These are phyloP conservation scores for Xylaria sp. DNA, from an alignment of 2,329 filamentous ascomycete genomes.

Conservation along the genomic window DNA sequence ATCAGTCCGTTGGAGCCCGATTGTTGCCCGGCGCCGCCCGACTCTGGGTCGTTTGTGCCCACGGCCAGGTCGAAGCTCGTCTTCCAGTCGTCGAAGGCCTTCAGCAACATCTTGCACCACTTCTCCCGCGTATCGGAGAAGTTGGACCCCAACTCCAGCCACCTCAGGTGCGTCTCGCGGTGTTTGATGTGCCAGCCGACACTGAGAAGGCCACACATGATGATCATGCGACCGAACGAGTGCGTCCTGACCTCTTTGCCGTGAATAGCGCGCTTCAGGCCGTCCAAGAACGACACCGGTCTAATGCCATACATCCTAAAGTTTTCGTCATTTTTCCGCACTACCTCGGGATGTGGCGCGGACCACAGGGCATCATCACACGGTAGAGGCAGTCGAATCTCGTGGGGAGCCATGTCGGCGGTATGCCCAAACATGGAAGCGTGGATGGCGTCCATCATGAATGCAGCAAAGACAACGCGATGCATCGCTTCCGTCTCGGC, in stretches of 20 bases:
- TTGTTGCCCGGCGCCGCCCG: conserved; percentile 49
- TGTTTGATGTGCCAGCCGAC: conserved; percentile 92
- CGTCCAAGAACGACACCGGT: conserved; percentile 79
- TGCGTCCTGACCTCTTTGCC: conserved; percentile 82
- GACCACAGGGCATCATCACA: conserved; percentile 89
- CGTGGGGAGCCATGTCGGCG: conserved; percentile 87
- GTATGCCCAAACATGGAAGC: conserved; percentile 92
- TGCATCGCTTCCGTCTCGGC: conserved; percentile 87
- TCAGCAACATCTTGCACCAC: conserved; percentile 76
- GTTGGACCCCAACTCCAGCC: conserved; percentile 68
- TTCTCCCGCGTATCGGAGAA: conserved; percentile 67
- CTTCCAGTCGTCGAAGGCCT: conserved; percentile 87
- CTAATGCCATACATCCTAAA: conserved; percentile 79
- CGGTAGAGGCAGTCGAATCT: conserved; percentile 81
- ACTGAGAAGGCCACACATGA: conserved; percentile 88
- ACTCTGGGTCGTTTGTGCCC: conserved; percentile 41
- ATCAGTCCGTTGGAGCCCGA: conserved; percentile 65
- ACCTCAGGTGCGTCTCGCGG: conserved; percentile 81
- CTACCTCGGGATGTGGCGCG: conserved; percentile 75
- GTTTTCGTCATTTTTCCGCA: conserved; percentile 75
- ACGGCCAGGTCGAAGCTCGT: conserved; percentile 77
- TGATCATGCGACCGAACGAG: conserved; percentile 83
- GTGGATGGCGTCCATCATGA: conserved; percentile 86
- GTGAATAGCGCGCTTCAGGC: conserved; percentile 80
- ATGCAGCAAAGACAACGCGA: conserved; percentile 83